Conservation (phyloP, 2,329 filamentous ascomycete species). For the Fusarium nygamai region DNA sequence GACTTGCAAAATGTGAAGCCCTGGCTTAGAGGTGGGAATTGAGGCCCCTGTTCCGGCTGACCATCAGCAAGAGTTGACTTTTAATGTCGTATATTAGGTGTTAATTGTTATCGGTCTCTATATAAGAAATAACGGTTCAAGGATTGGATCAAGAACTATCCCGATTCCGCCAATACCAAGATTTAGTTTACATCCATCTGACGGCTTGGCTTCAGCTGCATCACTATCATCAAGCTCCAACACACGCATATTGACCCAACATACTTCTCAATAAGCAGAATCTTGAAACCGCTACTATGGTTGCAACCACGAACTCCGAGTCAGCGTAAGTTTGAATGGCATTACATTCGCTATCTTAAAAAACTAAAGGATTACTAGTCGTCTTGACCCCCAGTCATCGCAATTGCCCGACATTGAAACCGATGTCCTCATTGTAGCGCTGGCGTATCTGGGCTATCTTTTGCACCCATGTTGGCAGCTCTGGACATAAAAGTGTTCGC, state of each 20-base stretch:
- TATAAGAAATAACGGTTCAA: neutral
- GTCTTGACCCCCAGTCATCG: neutral
- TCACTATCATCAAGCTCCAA: neutral
- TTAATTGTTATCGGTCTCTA: too few species aligned
- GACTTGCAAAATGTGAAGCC: too few species aligned
- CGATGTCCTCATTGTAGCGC: slow-evolving; percentile 17
- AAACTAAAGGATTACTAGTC: neutral
- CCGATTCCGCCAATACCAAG: neutral
- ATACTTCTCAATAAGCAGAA: neutral
- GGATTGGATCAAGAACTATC: too few species aligned
- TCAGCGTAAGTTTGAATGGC: neutral
- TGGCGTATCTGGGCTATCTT: slow-evolving; percentile 11
- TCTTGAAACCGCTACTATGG: neutral
- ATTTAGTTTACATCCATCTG: neutral
- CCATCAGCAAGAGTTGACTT: neutral
- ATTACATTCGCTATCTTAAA: too few species aligned
- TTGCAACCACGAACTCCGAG: neutral
- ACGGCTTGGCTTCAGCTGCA: neutral
- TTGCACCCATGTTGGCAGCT: slow-evolving; percentile 6
- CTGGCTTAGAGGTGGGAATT: neutral
- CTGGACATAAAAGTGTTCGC: neutral
- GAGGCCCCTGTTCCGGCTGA: neutral
- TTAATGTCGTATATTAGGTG: neutral
- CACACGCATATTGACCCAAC: neutral
- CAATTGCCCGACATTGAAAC: slow-evolving; percentile 8